Evolutionary conservation across 116 monocot genomes (phyloP), one percentile per base, ranked within the genome.

Genomic region (Trichopus zeylanicus): DNA sequence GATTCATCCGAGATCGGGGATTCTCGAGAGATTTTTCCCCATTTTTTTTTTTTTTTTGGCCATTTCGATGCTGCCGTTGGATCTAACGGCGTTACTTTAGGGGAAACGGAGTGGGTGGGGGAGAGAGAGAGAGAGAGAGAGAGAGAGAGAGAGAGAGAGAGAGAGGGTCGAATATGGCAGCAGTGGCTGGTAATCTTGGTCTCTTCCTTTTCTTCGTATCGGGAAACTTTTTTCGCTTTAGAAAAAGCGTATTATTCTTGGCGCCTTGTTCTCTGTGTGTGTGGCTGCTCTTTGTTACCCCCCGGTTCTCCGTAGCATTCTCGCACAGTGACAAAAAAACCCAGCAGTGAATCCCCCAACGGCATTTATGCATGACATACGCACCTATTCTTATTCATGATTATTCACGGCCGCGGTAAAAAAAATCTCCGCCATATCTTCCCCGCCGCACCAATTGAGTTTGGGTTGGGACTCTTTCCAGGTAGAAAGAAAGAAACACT

Each of bases 171-270:
- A 15, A 53, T 53, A 12, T 53, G 26, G 26, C 27, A 15, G 53
- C 51, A 51, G 21, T 51, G 23, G 23, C 21, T 5, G 23, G 51
- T 7, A 24, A 51, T 51, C 51, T 19, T 16, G 4, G 2, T 20
- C 22, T 20, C 20, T 51, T 23, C n/a, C 3, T 51, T 53, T 16
- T 24, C 10, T 18, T 22, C 22, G 27, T 53, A 27, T 53, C 12
- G 53, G 53, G 53, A 29, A 53, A 28, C 53, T 53, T 53, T 53
- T 53, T 53, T 53, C 53, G 9, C 23, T 53, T 53, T 27, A 12
- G 23, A 53, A 53, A 53, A 53, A 53, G 53, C 1, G 53, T 24
- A 27, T 49, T 53, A 27, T 26, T 53, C 53, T 28, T 23, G 27
- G 28, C 53, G 53, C 28, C 23, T 53, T 53, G 53, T 53, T 53